These are phyloP conservation scores for Nothophoma quercina DNA, from an alignment of 2,329 filamentous ascomycete species.

Conservation along the genomic window DNA sequence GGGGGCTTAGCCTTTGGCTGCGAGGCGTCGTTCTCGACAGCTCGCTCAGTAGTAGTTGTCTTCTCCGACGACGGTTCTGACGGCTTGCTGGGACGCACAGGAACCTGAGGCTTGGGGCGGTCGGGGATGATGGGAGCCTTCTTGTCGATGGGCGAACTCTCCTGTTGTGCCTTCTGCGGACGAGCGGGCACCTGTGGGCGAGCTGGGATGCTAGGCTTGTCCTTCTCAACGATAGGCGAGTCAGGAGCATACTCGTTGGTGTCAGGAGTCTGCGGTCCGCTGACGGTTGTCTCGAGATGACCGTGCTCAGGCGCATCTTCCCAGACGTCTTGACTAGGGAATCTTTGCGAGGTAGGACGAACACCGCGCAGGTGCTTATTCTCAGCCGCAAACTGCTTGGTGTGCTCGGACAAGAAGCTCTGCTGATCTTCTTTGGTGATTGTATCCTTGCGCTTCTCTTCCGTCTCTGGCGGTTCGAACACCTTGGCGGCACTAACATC, in stretches of 20 bases:
- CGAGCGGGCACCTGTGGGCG: constrained; percentile 45
- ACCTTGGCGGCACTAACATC: constrained; percentile 43
- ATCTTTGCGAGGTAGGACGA: constrained; percentile 69
- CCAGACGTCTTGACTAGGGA: constrained; percentile 93
- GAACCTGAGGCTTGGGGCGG: constrained; percentile 70
- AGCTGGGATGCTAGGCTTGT: constrained; percentile 41
- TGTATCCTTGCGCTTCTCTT: constrained; percentile 58
- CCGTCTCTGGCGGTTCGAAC: constrained; percentile 58
- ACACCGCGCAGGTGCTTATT: constrained; percentile 64
- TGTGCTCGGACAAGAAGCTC: constrained; percentile 55
- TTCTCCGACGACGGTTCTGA: constrained; percentile 53
- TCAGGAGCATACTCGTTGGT: constrained; percentile 50
- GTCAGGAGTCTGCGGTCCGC: constrained; percentile 59
- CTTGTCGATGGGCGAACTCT: constrained; percentile 60
- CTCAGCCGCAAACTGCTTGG: constrained; percentile 62
- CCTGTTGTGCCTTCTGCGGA: constrained; percentile 39
- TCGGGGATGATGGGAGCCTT: constrained; percentile 62
- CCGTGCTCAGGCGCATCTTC: constrained; percentile 90
- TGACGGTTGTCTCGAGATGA: constrained; percentile 78
- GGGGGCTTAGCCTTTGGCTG: constrained; percentile 78
- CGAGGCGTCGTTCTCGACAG: constrained; percentile 45
- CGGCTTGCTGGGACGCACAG: constrained; percentile 64
- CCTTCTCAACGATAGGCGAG: constrained; percentile 41
- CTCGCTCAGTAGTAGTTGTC: constrained; percentile 36
- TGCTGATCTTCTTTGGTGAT: constrained; percentile 52